Conservation (phyloP, 768 basidiomycete species). For the Pleurotus sapidus region DNA sequence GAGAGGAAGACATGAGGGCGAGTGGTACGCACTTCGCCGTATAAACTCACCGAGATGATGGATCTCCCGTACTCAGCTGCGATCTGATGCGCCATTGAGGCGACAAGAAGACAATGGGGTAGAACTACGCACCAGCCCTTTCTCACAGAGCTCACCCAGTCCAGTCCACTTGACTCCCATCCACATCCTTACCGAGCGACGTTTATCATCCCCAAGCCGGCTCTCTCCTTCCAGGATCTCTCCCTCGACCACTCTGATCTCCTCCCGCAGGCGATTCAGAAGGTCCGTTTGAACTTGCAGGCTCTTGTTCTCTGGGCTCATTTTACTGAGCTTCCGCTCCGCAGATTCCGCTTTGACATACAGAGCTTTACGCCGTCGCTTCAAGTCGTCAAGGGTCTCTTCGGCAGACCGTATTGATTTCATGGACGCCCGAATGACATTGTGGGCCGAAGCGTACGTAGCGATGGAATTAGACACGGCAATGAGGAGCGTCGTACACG, state of each 20-base stretch:
- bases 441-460: conserved; percentile 70
- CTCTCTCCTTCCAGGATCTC: conserved; percentile 86
- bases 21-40: no score
- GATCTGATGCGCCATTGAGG: conserved; percentile 31
- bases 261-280: conserved; percentile 66
- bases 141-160: conserved; percentile 80
- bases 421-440: conserved; percentile 67
- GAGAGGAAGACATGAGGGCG: no score
- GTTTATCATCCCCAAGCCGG: conserved; percentile 78
- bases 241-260: conserved; percentile 75
- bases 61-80: conserved; percentile 54
- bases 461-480: conserved; percentile 67
- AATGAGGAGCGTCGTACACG: conserved; percentile 62
- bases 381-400: conserved; percentile 77
- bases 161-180: conserved; percentile 89
- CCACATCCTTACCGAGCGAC: conserved; percentile 61
- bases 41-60: no score
- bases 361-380: conserved; percentile 64
- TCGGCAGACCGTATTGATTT: conserved; percentile 84
- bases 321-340: conserved; percentile 86
- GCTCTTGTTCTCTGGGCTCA: conserved; percentile 89
- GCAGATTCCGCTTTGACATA: conserved; percentile 74
- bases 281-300: conserved; percentile 68
- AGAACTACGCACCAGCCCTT: conserved; percentile 49
- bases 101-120: background rate